Evolutionary conservation across 2,329 filamentous ascomycete genomes (phyloP), one percentile per base, ranked within the genome.

Genomic region (Colletotrichum paranaense): DNA sequence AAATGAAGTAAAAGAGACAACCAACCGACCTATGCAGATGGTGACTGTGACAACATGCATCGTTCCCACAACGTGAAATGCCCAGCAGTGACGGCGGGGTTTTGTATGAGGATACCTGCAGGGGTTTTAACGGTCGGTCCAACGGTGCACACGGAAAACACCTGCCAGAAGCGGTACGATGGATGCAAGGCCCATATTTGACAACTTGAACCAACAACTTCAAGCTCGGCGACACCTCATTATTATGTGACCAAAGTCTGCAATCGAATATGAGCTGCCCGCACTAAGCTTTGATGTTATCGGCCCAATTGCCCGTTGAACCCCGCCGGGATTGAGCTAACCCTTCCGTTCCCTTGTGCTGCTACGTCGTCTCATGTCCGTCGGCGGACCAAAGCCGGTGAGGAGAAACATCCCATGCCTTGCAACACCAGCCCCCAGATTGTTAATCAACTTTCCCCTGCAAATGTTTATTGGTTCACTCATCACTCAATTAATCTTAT

Each of bases 1-100:
- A 68, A 72, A 64, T 70, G 60, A 66, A 73, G 67, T 66, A 70
- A 73, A 65, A 73, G 11, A 56, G 12, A 24, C 12, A 57, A 70
- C 42, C 19, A 49, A 42, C 22, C 24, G 11, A 5, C 22, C 6
- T 7, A 16, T 42, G n/a, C 22, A 42, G 42, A 1, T 9, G 19
- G 60, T 53, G 60, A 63, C 46, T 6, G 38, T 24, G 12, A 19
- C 11, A 49, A 49, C 19, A 28, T 52, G 60, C 28, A 8, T 28
- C 6, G 22, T 42, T 60, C n/a, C 12, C 57, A 8, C 8, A 19
- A 19, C 28, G 12, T 7, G 4, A 11, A 2, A 22, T 1, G 4
- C 32, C 32, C 32, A 35, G 32, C 11, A 35, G 11, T 6, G 4
- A 42, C 6, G 32, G 22, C 16, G 8, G 14, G 14, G 26, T 3